Conservation (phyloP, 768 basidiomycete species). For the Pleurotus platypus region DNA sequence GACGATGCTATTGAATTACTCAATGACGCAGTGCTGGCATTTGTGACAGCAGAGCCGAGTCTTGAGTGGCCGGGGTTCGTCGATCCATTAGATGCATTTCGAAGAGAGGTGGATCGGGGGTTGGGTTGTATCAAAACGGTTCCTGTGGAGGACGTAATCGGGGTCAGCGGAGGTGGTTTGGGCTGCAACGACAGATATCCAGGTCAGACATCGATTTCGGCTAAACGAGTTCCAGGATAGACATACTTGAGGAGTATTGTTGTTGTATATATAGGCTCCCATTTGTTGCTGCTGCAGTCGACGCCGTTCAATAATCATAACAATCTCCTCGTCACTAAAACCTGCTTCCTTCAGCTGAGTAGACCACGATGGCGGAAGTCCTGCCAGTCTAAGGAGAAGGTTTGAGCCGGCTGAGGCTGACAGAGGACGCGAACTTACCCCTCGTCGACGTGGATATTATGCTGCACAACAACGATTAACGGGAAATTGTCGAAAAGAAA, state of each 20-base stretch:
- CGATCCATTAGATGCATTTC: background rate
- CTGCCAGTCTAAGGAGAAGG: slow-evolving; percentile 40
- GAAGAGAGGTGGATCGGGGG: slow-evolving; percentile 1
- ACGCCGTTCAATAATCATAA: slow-evolving; percentile 47
- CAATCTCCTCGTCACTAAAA: slow-evolving; percentile 68
- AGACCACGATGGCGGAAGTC: slow-evolving; percentile 75
- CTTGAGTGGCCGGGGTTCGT: background rate
- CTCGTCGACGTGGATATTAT: slow-evolving; percentile 79
- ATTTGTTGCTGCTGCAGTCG: slow-evolving; percentile 1
- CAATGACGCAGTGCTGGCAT: slow-evolving; percentile 2
- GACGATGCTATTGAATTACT: background rate
- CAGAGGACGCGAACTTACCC: slow-evolving; percentile 37
- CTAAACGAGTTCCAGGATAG: background rate
- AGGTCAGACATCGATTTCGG: background rate
- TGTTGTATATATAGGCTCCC: slow-evolving; percentile 7
- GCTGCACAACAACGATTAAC: slow-evolving; percentile 31
- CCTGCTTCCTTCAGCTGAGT: slow-evolving; percentile 57
- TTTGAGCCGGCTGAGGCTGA: background rate
- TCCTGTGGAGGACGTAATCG: background rate
- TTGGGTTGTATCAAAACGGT: slow-evolving; percentile 3
- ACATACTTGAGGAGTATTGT: slow-evolving; percentile 1
- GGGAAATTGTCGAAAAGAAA: background rate
- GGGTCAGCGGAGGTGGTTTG: slow-evolving; percentile 2
- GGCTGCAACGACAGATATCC: background rate
- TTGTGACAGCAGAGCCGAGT: slow-evolving; percentile 3